A percentile compares a stretch with the other conserved stretches of the same genome.
Evolutionary conservation across 805 yeast species (phyloP).

Genomic region (Jamesozyma jinghongensis): DNA sequence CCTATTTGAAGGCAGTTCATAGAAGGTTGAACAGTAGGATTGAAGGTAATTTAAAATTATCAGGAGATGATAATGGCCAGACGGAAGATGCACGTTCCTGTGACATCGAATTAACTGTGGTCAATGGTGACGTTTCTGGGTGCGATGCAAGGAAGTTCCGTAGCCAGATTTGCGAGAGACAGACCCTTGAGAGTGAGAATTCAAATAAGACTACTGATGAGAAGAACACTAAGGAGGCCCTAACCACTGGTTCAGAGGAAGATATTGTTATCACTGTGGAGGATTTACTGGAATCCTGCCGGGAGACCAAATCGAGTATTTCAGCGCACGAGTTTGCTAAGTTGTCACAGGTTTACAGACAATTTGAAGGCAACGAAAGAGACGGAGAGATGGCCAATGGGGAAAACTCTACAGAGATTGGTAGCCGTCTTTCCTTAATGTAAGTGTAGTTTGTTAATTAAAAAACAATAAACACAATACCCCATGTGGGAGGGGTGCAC

Average conservation of each 20-base stretch:
- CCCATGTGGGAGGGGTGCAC: no score
- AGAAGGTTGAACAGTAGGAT: conserved; percentile 47
- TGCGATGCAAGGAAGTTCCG: no score
- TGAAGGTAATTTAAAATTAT: no score
- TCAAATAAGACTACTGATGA: neutral
- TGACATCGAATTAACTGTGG: neutral
- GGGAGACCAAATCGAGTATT: conserved; percentile 83
- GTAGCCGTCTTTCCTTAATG: conserved; percentile 79
- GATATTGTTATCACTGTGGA: conserved; percentile 33
- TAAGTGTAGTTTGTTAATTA: no score
- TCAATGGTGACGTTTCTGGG: no score
- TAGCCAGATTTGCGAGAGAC: neutral
- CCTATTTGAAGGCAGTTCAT: conserved; percentile 80
- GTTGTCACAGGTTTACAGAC: conserved; percentile 52
- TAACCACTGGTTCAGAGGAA: neutral
- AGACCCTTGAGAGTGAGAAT: neutral
- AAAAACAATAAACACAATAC: no score
- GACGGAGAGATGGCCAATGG: conserved; percentile 89
- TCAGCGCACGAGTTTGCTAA: conserved; percentile 62
- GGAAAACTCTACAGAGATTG: conserved; percentile 65
- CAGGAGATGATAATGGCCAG: neutral
- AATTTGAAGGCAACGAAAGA: conserved; percentile 53
- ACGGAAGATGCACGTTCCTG: neutral
- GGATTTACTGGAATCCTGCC: conserved; percentile 54
- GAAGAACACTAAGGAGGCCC: neutral